phyloP scores from a whole-genome alignment of 2,329 filamentous ascomycete species.

The Aureobasidium uvarum region DNA sequence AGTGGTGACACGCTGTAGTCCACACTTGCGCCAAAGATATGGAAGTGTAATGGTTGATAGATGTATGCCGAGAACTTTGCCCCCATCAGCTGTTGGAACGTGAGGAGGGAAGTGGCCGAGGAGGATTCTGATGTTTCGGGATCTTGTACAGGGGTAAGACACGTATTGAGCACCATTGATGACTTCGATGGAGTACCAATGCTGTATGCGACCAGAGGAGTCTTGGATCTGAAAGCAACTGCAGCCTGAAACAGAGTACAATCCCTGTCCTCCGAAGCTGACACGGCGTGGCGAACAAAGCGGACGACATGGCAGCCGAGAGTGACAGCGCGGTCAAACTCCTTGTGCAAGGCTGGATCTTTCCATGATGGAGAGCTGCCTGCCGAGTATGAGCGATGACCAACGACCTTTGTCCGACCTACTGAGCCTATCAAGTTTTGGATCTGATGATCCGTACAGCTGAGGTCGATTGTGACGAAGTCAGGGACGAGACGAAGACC shows the following conservation, averaged over 20 bases:
- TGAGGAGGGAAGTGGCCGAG: slow-evolving; percentile 49
- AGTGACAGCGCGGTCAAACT: slow-evolving; percentile 58
- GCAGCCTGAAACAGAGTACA: slow-evolving; percentile 54
- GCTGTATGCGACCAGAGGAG: slow-evolving; percentile 46
- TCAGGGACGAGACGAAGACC: slow-evolving; percentile 54
- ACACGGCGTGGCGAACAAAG: slow-evolving; percentile 56
- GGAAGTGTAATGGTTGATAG: slow-evolving; percentile 67
- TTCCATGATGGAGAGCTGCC: slow-evolving; percentile 55
- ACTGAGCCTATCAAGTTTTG: slow-evolving; percentile 51
- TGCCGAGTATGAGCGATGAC: slow-evolving; percentile 50
- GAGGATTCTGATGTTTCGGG: slow-evolving; percentile 16
- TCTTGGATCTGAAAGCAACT: slow-evolving; percentile 28
- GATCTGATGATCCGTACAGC: slow-evolving; percentile 54
- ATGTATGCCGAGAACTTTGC: slow-evolving; percentile 66
- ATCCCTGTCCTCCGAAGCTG: slow-evolving; percentile 61
- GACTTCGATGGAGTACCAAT: slow-evolving; percentile 61
- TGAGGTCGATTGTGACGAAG: slow-evolving; percentile 56
- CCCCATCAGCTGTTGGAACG: slow-evolving; percentile 61
- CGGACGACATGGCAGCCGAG: slow-evolving; percentile 63
- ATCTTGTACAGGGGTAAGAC: slow-evolving; percentile 57
- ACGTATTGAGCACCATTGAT: slow-evolving; percentile 65
- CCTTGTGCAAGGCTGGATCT: slow-evolving; percentile 54
- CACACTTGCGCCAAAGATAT: slow-evolving; percentile 70
- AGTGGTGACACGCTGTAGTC: slow-evolving; percentile 71
- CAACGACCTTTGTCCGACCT: slow-evolving; percentile 62